Percentiles rank a stretch among this genome's conserved stretches.
Evolutionary conservation across 805 yeast species (phyloP).

Genomic region (Kluyveromyces starmeri): DNA sequence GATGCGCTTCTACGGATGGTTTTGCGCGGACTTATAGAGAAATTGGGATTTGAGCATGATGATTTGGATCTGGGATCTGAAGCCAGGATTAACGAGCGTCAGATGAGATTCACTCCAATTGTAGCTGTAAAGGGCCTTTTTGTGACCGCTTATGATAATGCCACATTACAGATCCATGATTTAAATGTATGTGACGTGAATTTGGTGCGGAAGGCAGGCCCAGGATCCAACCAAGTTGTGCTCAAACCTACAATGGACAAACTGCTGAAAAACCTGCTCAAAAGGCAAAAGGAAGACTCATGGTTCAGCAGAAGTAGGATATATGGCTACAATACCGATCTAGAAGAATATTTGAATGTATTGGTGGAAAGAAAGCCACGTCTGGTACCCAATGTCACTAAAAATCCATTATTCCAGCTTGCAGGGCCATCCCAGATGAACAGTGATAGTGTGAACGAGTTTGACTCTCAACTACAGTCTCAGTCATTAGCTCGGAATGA

Average conservation of each 20-base stretch:
- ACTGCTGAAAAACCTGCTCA: constrained; percentile 2
- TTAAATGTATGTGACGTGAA: background rate
- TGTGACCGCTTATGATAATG: constrained; percentile 1
- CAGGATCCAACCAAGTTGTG: background rate
- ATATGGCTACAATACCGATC: background rate
- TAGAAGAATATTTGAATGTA: constrained; percentile 1
- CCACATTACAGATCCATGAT: background rate
- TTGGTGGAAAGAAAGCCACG: background rate
- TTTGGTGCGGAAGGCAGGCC: background rate
- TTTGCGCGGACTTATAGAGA: constrained; percentile 14
- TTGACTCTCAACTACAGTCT: constrained; percentile 1
- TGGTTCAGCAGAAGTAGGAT: background rate
- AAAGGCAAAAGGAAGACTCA: background rate
- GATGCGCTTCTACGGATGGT: constrained; percentile 15
- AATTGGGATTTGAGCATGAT: constrained; percentile 13
- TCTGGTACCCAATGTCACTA: background rate
- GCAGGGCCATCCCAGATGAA: background rate
- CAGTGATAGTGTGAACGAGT: constrained; percentile 2
- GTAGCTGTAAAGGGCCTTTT: constrained; percentile 10
- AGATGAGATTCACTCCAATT: constrained; percentile 15
- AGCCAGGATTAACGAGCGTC: constrained; percentile 12
- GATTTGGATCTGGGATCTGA: constrained; percentile 7
- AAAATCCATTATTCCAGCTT: constrained; percentile 2
- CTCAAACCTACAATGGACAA: constrained; percentile 3
- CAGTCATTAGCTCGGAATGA: too few species aligned